Evolutionary conservation across 129 eudicot genomes (phyloP), one percentile per base, ranked within the genome.

Genomic region (sunflower (Helianthus annuus)): DNA sequence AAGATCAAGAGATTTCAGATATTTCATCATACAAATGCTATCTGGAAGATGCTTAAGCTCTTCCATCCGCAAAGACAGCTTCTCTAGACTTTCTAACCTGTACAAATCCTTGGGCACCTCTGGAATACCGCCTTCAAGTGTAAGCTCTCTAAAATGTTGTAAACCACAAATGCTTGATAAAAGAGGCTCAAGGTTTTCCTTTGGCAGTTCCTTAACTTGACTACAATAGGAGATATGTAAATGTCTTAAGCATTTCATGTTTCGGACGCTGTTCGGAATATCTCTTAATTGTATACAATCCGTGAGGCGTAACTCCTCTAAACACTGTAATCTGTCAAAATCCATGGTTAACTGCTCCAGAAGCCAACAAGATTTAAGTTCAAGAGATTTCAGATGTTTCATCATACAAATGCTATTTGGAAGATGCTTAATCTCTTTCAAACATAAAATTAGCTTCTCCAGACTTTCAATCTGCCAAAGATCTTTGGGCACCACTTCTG

Each of bases 301-400:
- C 8, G 1, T 0, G 2, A 27, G 5, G 14, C 2, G 1, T 11
- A 66, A 16, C 42, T 19, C 2, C 22, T 66, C 19, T 46, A 66
- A 22, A 66, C 40, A 24, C 24, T 66, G 6, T 22, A 66, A 66
- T 10, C 39, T 16, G 6, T 44, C 71, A 66, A 66, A 11, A 4
- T 66, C 71, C 57, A 11, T 55, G 1, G 71, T 57, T 10, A 66
- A 42, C 16, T 14, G 54, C 15, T 68, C 48, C 6, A 68, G 27
- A 48, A 27, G 60, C 7, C 0, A 4, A 32, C 73, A 17, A 14
- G 58, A 7, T 0, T n/a, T 0, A 3, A 68, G 45, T 9, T n/a
- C 4, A 6, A 67, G 45, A 7, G 0, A 12, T 29, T 48, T 67
- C 4, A 67, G 45, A 67, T 14, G 51, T 27, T 67, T 67, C 45